Evolutionary conservation across 2,329 filamentous ascomycete genomes (phyloP).

Genomic region (Esteya vermicola): DNA sequence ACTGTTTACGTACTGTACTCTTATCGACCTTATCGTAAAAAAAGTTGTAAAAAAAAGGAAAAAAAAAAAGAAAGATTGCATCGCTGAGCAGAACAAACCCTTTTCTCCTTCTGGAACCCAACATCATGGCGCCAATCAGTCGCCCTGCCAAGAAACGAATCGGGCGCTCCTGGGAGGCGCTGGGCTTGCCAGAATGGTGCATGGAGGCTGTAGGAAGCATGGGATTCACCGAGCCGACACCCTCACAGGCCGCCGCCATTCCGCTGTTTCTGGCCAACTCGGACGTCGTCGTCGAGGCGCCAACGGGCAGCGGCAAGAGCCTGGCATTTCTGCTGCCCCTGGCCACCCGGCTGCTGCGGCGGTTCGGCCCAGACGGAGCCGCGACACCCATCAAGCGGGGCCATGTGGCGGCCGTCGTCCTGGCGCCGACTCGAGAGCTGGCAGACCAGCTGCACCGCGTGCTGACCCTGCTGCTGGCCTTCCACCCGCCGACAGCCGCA

Average conservation of each 20-base stretch:
- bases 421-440: slow-evolving; percentile 86
- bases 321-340: slow-evolving; percentile 69
- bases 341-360: slow-evolving; percentile 64
- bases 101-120: neutral
- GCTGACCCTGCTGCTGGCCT: slow-evolving; percentile 60
- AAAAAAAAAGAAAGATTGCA: too few relatives aligned
- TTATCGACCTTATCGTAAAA: neutral
- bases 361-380: slow-evolving; percentile 17
- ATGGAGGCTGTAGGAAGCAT: slow-evolving; percentile 70
- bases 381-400: slow-evolving; percentile 68
- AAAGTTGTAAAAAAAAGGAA: neutral
- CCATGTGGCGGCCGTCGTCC: slow-evolving; percentile 79
- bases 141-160: slow-evolving; percentile 26
- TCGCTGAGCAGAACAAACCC: too few relatives aligned
- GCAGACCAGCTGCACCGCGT: slow-evolving; percentile 83
- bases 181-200: slow-evolving; percentile 68
- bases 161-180: slow-evolving; percentile 47
- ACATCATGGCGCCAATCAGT: slow-evolving; percentile 17
- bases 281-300: slow-evolving; percentile 70
- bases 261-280: slow-evolving; percentile 82
- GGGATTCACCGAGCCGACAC: slow-evolving; percentile 61
- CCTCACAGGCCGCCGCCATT: slow-evolving; percentile 86
- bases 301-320: slow-evolving; percentile 80
- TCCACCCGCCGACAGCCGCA: slow-evolving; percentile 67
- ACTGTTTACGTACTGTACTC: neutral